Conservation (phyloP, 805 yeast species). For the Candida maesae region DNA sequence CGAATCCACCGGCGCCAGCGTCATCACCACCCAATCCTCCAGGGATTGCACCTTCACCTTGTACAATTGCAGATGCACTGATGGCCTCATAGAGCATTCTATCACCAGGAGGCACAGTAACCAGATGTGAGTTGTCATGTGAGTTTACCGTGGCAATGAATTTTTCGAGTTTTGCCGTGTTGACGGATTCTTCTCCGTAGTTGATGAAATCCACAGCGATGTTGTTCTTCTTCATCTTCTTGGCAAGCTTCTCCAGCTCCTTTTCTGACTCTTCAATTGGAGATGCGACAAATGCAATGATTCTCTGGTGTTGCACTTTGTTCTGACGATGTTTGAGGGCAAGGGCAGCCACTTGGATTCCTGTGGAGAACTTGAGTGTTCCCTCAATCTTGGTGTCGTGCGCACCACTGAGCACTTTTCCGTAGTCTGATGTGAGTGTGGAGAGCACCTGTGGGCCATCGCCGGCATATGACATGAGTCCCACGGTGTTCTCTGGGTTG, state of each 20-base stretch:
- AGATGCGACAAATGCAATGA: conserved; percentile 83
- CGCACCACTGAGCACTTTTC: conserved; percentile 77
- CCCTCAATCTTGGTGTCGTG: conserved; percentile 78
- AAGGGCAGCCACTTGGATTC: conserved; percentile 88
- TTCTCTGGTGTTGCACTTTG: conserved; percentile 86
- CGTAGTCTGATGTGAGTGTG: conserved; percentile 83
- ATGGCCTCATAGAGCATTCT: conserved; percentile 78
- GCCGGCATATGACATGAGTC: conserved; percentile 86
- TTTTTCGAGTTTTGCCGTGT: conserved; percentile 74
- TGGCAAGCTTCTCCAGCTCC: conserved; percentile 80
- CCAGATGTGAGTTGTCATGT: conserved; percentile 74
- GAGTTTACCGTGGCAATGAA: conserved; percentile 68
- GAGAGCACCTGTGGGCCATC: conserved; percentile 81
- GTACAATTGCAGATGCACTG: conserved; percentile 69
- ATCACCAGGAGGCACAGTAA: conserved; percentile 87
- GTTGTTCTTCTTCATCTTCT: conserved; percentile 88
- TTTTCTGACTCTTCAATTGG: conserved; percentile 69
- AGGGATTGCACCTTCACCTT: conserved; percentile 46
- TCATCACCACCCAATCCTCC: conserved; percentile 36
- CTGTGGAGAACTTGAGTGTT: conserved; percentile 63
- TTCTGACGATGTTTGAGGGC: conserved; percentile 96
- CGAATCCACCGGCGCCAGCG: conserved; percentile 52
- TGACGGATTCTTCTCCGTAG: conserved; percentile 83
- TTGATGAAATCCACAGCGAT: conserved; percentile 86
- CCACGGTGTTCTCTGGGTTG: conserved; percentile 94